phyloP scores from a whole-genome alignment of 805 yeast genomes.

The Komagataella ulmi region DNA sequence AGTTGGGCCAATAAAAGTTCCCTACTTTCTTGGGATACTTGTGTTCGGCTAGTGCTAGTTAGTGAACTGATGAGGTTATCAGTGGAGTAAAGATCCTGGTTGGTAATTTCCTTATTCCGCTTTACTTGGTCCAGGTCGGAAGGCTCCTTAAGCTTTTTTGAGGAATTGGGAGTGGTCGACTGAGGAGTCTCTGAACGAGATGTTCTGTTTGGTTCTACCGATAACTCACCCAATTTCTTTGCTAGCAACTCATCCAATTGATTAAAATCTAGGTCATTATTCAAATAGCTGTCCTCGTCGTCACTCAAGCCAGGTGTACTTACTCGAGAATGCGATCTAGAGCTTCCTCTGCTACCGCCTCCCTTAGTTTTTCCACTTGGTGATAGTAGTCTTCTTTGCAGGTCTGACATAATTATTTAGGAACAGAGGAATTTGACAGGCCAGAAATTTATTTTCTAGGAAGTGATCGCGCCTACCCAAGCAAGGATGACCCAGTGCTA shows the following conservation, averaged over 20 bases:
- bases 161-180: neutral
- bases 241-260: conserved; percentile 10
- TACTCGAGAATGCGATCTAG: conserved; percentile 1
- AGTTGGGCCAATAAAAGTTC: conserved; percentile 38
- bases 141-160: neutral
- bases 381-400: conserved; percentile 3
- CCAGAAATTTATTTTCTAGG: neutral
- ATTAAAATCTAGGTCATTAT: conserved; percentile 8
- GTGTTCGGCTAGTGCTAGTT: conserved; percentile 19
- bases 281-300: conserved; percentile 9
- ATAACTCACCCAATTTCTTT: neutral
- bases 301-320: conserved; percentile 3
- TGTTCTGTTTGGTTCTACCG: neutral
- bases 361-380: conserved; percentile 3
- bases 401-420: conserved; percentile 2
- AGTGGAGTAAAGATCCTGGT: conserved; percentile 17
- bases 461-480: neutral
- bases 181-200: neutral
- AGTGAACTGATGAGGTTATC: conserved; percentile 32
- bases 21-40: conserved; percentile 31
- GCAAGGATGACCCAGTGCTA: neutral
- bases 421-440: neutral
- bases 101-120: conserved; percentile 4
- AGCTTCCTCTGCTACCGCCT: neutral
- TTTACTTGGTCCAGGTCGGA: neutral